Base-by-base conservation (phyloP, 768 basidiomycete genomes). In the Boletus patriciae region DNA sequence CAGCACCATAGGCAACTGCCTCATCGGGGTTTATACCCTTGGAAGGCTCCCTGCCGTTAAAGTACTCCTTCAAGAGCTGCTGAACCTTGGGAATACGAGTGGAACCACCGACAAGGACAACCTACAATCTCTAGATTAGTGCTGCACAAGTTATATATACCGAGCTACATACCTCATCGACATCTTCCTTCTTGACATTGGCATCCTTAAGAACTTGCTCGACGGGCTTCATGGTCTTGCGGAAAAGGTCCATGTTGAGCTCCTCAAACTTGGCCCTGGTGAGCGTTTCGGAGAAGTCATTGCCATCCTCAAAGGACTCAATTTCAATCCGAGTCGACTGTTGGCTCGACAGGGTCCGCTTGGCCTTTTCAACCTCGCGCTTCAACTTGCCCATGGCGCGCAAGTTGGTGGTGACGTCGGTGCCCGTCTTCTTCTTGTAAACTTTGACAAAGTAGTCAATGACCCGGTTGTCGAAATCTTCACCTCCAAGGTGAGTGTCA, bases 61-160 rank as follows among this genome's bases (percentile, higher is more conserved):
- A 99, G 82, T 85, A 98, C 73, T 98, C 95, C 76, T 94, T 94
- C 71, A 99, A 86, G 73, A 98, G 92, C 68, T 97, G 92, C 70
- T 98, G 95, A 62, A 99, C 94, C 81, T 97, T 97, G 75, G 96
- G 96, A 68, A 99, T 99, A 87, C 96, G 95, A 65, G 96, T 99
- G 29, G 96, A 98, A 75, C 94, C 94, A 74, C 94, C 94, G 58
- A 96, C 94, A 51, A 96, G 92, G 48, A 94, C 90, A 61, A 92
- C 80, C 88, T 86, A 47, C 6, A 29, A 3, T 36, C 7, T 2
- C 3, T 3, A 8, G 0, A 13, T 62, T 11, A 62, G 41, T 6
- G 1, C 19, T 4, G 4, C 6, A 1, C 19, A 34, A 11, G 1
- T 12, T 3, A 19, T 31, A 25, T 0, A 23, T 8, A n/a, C 0